Conservation (phyloP, 2,329 filamentous ascomycete species). For the Thermothelomyces thermophilus region DNA sequence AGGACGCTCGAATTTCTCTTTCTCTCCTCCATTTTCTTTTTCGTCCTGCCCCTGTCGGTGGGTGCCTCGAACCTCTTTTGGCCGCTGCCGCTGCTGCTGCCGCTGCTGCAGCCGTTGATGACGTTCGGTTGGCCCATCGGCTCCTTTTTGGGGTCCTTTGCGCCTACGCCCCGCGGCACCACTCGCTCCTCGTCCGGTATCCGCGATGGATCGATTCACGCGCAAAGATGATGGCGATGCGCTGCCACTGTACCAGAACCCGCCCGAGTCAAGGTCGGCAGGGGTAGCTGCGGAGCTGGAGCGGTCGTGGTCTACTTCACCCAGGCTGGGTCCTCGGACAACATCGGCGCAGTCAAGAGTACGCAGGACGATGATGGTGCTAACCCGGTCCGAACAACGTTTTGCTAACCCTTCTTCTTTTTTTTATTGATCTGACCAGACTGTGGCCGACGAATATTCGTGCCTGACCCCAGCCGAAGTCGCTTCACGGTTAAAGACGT, state of each 20-base stretch:
- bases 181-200: not conserved
- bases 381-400: too few species aligned
- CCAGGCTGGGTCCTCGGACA: constrained; percentile 37
- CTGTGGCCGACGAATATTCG: constrained; percentile 53
- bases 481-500: constrained; percentile 71
- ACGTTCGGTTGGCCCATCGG: constrained; percentile 17
- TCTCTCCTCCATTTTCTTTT: not conserved
- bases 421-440: constrained; percentile 31
- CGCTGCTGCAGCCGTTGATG: constrained; percentile 17
- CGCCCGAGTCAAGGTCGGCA: constrained; percentile 29
- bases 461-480: constrained; percentile 71
- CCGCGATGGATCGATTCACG: constrained; percentile 25
- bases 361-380: constrained; percentile 23
- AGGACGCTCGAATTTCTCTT: not conserved
- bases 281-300: constrained; percentile 27
- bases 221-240: constrained; percentile 29
- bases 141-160: constrained; percentile 20
- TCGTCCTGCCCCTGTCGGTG: not conserved
- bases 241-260: constrained; percentile 31
- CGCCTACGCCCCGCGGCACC: constrained; percentile 14
- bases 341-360: constrained; percentile 52
- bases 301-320: constrained; percentile 30
- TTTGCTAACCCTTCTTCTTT: too few species aligned
- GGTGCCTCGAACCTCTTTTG: not conserved
- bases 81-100: constrained; percentile 1